Evolutionary conservation across 495 filamentous ascomycete species (phyloP).

Genomic region (Neurospora sp.): DNA sequence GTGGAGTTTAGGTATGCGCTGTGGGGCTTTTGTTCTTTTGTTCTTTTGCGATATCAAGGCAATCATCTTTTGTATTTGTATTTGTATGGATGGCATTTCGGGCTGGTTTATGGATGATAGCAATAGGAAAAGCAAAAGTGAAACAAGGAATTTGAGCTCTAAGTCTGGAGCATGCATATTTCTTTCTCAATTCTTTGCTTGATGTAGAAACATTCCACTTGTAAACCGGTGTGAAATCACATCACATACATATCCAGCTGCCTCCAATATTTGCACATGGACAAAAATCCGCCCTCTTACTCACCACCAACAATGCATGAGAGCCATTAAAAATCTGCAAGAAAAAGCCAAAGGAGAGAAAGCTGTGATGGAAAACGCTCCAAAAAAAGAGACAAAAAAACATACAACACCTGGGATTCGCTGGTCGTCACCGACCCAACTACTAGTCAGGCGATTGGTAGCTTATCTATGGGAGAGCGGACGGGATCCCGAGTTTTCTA

Average conservation of each 20-base stretch:
- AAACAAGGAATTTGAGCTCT: neutral
- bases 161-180: too few relatives aligned
- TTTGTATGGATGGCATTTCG: neutral
- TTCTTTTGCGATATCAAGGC: neutral
- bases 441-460: constrained; percentile 13
- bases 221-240: too few relatives aligned
- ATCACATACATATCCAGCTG: too few relatives aligned
- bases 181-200: too few relatives aligned
- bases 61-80: neutral
- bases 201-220: too few relatives aligned
- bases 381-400: constrained; percentile 2
- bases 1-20: neutral
- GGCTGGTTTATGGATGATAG: neutral
- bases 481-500: neutral
- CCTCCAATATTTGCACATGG: too few relatives aligned
- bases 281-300: too few relatives aligned
- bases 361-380: too few relatives aligned
- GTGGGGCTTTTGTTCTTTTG: neutral
- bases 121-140: neutral
- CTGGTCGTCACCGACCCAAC: constrained; percentile 31
- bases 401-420: constrained; percentile 33
- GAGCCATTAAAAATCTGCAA: too few relatives aligned
- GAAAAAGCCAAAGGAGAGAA: too few relatives aligned
- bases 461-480: neutral
- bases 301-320: too few relatives aligned